Evolutionary conservation across 257 asterid species (phyloP).

Genomic region (Asclepias syriaca): DNA sequence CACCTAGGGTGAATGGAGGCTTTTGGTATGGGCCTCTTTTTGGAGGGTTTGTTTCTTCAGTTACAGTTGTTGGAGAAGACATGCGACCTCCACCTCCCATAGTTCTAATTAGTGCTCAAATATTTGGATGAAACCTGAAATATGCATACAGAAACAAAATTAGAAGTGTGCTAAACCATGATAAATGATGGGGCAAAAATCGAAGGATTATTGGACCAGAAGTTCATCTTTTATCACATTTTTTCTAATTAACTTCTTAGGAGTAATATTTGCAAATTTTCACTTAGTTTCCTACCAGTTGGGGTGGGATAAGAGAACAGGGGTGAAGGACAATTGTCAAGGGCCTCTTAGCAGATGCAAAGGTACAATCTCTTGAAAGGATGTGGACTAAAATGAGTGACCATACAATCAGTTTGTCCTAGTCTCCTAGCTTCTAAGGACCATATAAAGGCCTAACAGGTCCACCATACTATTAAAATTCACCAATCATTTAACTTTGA

Average conservation of each 20-base stretch:
- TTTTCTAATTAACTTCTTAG: no score
- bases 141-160: not conserved
- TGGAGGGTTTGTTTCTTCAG: slow-evolving; percentile 23
- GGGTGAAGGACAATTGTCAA: not conserved
- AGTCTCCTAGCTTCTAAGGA: not conserved
- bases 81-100: slow-evolving; percentile 77
- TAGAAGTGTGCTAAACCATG: not conserved
- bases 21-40: slow-evolving; percentile 45
- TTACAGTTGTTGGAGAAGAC: slow-evolving; percentile 23
- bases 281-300: no score
- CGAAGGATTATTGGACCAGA: no score
- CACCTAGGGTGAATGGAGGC: slow-evolving; percentile 62
- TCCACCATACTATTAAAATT: slow-evolving; percentile 11
- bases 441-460: not conserved
- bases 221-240: not conserved
- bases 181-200: not conserved
- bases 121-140: slow-evolving; percentile 5
- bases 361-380: not conserved
- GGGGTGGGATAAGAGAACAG: not conserved
- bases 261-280: not conserved
- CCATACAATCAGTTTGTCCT: not conserved
- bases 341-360: not conserved
- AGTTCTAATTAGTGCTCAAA: not conserved
- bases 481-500: not conserved
- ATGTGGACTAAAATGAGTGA: not conserved